Evolutionary conservation across 441 rosid genomes (phyloP).

Genomic region (Pelargonium fulgidum): DNA sequence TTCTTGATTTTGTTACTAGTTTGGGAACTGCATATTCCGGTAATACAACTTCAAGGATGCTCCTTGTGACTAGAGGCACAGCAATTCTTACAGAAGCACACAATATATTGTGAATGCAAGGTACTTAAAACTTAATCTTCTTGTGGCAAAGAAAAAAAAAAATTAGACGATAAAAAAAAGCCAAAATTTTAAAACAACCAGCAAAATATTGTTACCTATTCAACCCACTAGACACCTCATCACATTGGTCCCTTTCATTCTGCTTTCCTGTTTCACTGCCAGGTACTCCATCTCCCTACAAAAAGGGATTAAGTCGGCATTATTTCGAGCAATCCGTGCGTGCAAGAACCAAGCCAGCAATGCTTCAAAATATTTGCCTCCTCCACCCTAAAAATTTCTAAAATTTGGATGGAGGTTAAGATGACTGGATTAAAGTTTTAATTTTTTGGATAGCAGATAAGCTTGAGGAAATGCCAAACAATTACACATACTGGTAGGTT

Average conservation of each 20-base stretch:
- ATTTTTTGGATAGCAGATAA: slow-evolving; percentile 2
- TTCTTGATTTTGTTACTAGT: slow-evolving; percentile 82
- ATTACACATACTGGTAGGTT: not conserved
- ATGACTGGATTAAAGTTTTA: slow-evolving; percentile 2
- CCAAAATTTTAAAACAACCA: not conserved
- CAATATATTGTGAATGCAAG: not conserved
- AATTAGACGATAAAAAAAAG: too few relatives aligned
- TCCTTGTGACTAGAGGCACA: slow-evolving; percentile 81
- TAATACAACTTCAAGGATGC: slow-evolving; percentile 80
- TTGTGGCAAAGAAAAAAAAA: too few relatives aligned
- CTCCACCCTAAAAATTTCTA: not conserved
- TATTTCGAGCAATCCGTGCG: slow-evolving; percentile 2
- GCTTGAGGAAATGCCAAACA: too few relatives aligned
- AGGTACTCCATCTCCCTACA: slow-evolving; percentile 55
- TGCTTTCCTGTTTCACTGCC: slow-evolving; percentile 39
- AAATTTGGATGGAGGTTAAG: not conserved
- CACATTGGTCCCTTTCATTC: slow-evolving; percentile 58
- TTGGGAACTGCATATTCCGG: slow-evolving; percentile 79
- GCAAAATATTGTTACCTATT: slow-evolving; percentile 45
- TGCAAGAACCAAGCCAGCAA: not conserved
- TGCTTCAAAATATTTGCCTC: not conserved
- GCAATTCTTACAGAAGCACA: slow-evolving; percentile 38
- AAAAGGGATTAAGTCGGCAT: slow-evolving; percentile 19
- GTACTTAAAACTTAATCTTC: too few relatives aligned
- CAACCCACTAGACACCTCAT: slow-evolving; percentile 43